Evolutionary conservation across 768 basidiomycete species (phyloP).

Genomic region (Xanthoconium purpureum): DNA sequence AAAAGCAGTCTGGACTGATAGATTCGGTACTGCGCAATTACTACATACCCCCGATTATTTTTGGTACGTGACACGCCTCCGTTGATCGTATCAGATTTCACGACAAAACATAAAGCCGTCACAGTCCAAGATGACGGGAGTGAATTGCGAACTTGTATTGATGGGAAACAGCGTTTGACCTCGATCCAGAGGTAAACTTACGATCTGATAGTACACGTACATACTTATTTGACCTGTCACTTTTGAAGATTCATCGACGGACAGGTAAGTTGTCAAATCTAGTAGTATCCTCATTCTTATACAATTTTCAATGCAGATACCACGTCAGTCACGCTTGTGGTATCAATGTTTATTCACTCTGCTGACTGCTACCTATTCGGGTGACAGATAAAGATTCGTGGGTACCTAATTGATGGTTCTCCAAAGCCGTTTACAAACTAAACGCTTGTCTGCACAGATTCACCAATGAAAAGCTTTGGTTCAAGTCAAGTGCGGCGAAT

Average conservation of each 20-base stretch:
- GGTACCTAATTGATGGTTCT: constrained; percentile 5
- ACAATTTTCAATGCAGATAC: constrained; percentile 34
- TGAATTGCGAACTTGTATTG: constrained; percentile 55
- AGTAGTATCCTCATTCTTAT: neutral
- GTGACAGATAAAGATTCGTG: constrained; percentile 41
- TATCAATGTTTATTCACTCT: neutral
- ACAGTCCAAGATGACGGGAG: constrained; percentile 37
- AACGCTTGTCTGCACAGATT: constrained; percentile 12
- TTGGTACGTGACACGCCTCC: constrained; percentile 40
- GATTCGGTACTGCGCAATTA: constrained; percentile 64
- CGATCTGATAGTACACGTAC: neutral
- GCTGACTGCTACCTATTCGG: constrained; percentile 3
- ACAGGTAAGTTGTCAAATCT: constrained; percentile 39
- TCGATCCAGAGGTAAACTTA: constrained; percentile 52
- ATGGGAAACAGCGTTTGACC: constrained; percentile 72
- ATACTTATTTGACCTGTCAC: neutral
- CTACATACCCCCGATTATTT: constrained; percentile 66
- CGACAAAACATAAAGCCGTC: constrained; percentile 34
- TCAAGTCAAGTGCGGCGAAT: constrained; percentile 22
- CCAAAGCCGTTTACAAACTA: neutral
- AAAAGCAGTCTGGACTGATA: constrained; percentile 58
- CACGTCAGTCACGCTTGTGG: constrained; percentile 33
- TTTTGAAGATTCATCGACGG: constrained; percentile 51
- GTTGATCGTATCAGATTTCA: neutral
- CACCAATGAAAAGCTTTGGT: constrained; percentile 39